Percentiles rank a stretch among this genome's conserved stretches.
Evolutionary conservation across 352 stramenopile species (phyloP).

Genomic region (Phytophthora aleatoria): DNA sequence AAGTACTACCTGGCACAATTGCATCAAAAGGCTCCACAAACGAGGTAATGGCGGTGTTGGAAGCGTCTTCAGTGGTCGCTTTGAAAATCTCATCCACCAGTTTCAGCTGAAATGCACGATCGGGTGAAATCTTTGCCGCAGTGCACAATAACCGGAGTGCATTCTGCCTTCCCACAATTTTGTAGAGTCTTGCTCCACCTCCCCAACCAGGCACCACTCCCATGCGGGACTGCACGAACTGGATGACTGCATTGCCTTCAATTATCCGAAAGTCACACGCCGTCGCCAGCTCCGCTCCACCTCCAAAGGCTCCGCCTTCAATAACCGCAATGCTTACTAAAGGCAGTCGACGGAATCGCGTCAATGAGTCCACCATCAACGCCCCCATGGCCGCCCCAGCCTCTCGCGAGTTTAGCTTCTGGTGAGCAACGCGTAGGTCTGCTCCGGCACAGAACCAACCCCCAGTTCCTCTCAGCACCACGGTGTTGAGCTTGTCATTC

Average conservation of each 20-base stretch:
- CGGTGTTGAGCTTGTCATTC: constrained; percentile 50
- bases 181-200: constrained; percentile 68
- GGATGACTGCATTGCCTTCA: constrained; percentile 58
- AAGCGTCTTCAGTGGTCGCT: constrained; percentile 15
- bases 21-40: constrained; percentile 61
- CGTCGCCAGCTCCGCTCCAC: constrained; percentile 79
- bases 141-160: constrained; percentile 78
- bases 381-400: constrained; percentile 61
- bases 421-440: constrained; percentile 73
- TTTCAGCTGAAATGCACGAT: constrained; percentile 52
- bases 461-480: constrained; percentile 55
- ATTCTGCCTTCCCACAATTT: constrained; percentile 72
- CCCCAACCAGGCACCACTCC: constrained; percentile 83
- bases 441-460: constrained; percentile 85
- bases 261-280: constrained; percentile 83
- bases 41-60: constrained; percentile 30
- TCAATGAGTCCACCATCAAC: constrained; percentile 78
- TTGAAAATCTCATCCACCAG: constrained; percentile 68
- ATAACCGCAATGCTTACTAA: constrained; percentile 76
- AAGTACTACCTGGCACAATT: constrained; percentile 48
- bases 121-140: constrained; percentile 49
- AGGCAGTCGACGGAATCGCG: constrained; percentile 66
- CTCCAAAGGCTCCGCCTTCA: constrained; percentile 79
- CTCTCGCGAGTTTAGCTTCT: constrained; percentile 68
- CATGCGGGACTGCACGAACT: constrained; percentile 84